A percentile compares a stretch with the other conserved stretches of the same genome.
These are phyloP conservation scores for Elaeis guineensis DNA, from an alignment of 176 grass and related monocot genomes.

Conservation along the genomic window DNA sequence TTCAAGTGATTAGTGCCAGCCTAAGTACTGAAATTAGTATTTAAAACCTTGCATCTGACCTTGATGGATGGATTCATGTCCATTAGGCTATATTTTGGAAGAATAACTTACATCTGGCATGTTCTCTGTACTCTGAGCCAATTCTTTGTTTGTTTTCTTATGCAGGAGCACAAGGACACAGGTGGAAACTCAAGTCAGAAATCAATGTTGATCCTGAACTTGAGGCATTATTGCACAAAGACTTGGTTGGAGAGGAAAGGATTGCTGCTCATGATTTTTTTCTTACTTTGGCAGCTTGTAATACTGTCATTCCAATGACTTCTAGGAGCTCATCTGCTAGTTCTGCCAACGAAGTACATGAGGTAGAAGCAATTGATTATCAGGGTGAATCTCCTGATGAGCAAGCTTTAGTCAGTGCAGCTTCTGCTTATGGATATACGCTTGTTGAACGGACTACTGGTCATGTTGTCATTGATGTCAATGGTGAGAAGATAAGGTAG, in stretches of 20 bases:
- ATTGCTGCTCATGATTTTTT: slow-evolving; percentile 92
- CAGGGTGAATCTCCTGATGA: slow-evolving; percentile 99
- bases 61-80: too few species aligned
- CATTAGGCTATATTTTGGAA: too few species aligned
- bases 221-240: slow-evolving; percentile 45
- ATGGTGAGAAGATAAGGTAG: slow-evolving; percentile 82
- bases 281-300: slow-evolving; percentile 94
- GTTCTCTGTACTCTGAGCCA: too few species aligned
- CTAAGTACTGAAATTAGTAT: too few species aligned
- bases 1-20: too few species aligned
- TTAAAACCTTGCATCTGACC: too few species aligned
- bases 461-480: slow-evolving; percentile 87
- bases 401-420: slow-evolving; percentile 87
- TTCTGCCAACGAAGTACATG: slow-evolving; percentile 26
- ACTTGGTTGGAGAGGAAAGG: slow-evolving; percentile 72
- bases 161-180: slow-evolving; percentile 49
- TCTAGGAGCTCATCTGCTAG: slow-evolving; percentile 24
- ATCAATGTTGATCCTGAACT: slow-evolving; percentile 66
- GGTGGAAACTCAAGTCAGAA: slow-evolving; percentile 27
- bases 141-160: not conserved
- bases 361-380: slow-evolving; percentile 63
- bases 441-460: slow-evolving; percentile 91
- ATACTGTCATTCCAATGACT: slow-evolving; percentile 89
- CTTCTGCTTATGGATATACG: slow-evolving; percentile 73
- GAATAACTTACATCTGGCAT: too few species aligned